Conservation (phyloP, 2,329 filamentous ascomycete genomes). For the Alternaria arbusti region DNA sequence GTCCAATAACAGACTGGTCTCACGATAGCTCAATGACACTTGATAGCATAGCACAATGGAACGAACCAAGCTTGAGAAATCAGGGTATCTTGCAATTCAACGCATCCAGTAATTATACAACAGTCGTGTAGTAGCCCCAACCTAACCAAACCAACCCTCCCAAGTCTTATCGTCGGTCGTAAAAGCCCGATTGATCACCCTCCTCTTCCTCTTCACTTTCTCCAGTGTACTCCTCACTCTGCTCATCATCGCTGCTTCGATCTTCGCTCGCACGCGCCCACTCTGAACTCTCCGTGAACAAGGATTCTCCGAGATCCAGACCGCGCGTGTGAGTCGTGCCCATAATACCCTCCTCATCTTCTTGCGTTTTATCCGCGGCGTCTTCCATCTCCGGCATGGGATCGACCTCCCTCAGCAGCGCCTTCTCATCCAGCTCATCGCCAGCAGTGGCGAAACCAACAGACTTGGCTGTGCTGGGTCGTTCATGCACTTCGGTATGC, state of each 20-base stretch:
- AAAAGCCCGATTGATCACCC: slow-evolving; percentile 37
- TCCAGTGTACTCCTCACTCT: slow-evolving; percentile 42
- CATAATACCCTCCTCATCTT: slow-evolving; percentile 6
- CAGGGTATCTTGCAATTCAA: slow-evolving; percentile 13
- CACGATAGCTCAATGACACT: background rate
- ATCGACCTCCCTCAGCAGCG: slow-evolving; percentile 35
- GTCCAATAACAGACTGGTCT: background rate
- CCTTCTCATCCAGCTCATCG: slow-evolving; percentile 16
- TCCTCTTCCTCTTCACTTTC: slow-evolving; percentile 15
- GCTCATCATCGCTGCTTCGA: slow-evolving; percentile 30
- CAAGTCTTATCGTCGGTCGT: slow-evolving; percentile 19
- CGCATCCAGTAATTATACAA: background rate
- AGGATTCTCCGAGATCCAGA: slow-evolving; percentile 35
- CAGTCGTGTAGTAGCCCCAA: background rate
- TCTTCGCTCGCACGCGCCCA: slow-evolving; percentile 45
- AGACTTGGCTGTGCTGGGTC: slow-evolving; percentile 17
- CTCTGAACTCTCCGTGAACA: slow-evolving; percentile 43
- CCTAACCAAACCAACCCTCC: background rate
- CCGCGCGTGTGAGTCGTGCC: slow-evolving; percentile 29
- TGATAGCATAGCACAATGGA: background rate
- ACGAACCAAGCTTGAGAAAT: background rate
- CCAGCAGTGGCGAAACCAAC: slow-evolving; percentile 25
- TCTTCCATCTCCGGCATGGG: slow-evolving; percentile 40
- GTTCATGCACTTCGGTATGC: slow-evolving; percentile 4
- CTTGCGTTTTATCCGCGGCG: background rate